These are phyloP conservation scores for Colletotrichum magnum DNA, from an alignment of 2,329 filamentous ascomycete genomes.

Conservation along the genomic window DNA sequence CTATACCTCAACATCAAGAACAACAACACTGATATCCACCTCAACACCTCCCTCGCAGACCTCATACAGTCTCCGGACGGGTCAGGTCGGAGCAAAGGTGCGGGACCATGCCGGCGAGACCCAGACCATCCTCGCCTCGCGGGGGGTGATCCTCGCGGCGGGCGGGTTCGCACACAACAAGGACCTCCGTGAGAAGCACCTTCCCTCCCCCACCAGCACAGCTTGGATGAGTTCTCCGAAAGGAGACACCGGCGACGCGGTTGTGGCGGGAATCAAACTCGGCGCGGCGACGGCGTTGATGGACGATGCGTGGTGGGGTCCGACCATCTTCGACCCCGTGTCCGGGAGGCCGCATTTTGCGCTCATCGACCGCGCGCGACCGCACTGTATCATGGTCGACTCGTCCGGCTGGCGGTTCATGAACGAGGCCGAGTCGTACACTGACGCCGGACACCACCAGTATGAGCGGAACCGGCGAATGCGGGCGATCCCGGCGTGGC, in stretches of 20 bases:
- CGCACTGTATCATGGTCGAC: slow-evolving; percentile 54
- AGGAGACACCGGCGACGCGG: slow-evolving; percentile 48
- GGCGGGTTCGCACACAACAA: slow-evolving; percentile 53
- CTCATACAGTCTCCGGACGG: slow-evolving; percentile 40
- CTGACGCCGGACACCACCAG: slow-evolving; percentile 44
- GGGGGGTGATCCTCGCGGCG: slow-evolving; percentile 51
- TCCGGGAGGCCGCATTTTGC: slow-evolving; percentile 42
- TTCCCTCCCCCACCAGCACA: slow-evolving; percentile 40
- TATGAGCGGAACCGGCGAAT: slow-evolving; percentile 42
- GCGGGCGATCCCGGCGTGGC: slow-evolving; percentile 47
- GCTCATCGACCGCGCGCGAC: slow-evolving; percentile 48
- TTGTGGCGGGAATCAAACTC: slow-evolving; percentile 32
- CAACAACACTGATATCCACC: slow-evolving; percentile 37
- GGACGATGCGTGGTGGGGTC: slow-evolving; percentile 53
- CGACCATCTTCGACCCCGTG: slow-evolving; percentile 47
- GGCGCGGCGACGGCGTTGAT: slow-evolving; percentile 49
- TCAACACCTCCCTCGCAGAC: slow-evolving; percentile 27
- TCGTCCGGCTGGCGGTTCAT: slow-evolving; percentile 49
- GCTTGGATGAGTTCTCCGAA: slow-evolving; percentile 47
- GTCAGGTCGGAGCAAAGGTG: slow-evolving; percentile 41
- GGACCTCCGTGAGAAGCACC: slow-evolving; percentile 47
- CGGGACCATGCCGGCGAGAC: slow-evolving; percentile 41
- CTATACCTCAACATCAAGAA: slow-evolving; percentile 41
- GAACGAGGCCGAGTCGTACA: slow-evolving; percentile 53
- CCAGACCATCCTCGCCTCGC: slow-evolving; percentile 44